These are phyloP conservation scores for Hymenoscyphus fraxineus DNA, from an alignment of 2,329 filamentous ascomycete genomes.

Conservation along the genomic window DNA sequence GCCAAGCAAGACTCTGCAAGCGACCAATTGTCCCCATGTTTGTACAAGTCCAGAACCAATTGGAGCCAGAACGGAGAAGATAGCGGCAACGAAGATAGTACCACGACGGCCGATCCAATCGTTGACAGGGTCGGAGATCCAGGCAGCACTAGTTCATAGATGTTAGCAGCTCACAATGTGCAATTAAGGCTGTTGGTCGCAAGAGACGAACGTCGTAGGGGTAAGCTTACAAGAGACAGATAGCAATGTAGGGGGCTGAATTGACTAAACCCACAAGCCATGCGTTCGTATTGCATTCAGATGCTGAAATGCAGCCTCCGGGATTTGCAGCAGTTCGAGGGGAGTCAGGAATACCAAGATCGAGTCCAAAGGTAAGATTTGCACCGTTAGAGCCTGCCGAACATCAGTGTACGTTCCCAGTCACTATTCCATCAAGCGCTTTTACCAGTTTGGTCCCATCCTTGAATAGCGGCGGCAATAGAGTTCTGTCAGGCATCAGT, in stretches of 20 bases:
- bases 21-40: conserved; percentile 54
- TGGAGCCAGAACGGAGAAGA: conserved; percentile 48
- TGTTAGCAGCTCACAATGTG: conserved; percentile 30
- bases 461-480: conserved; percentile 64
- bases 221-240: conserved; percentile 40
- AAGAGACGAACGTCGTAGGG: background rate
- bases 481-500: conserved; percentile 43
- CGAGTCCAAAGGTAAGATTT: conserved; percentile 38
- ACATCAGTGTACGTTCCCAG: background rate
- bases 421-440: background rate
- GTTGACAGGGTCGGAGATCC: conserved; percentile 64
- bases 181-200: too few relatives aligned
- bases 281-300: conserved; percentile 13
- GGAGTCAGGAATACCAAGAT: conserved; percentile 36
- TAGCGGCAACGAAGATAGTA: conserved; percentile 72
- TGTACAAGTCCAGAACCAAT: conserved; percentile 57
- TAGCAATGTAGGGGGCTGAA: conserved; percentile 48
- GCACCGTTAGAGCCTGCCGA: conserved; percentile 40
- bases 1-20: conserved; percentile 52
- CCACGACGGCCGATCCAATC: conserved; percentile 61
- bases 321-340: conserved; percentile 7
- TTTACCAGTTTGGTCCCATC: conserved; percentile 50
- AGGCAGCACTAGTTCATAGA: conserved; percentile 49
- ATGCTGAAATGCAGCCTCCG: conserved; percentile 10
- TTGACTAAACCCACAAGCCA: conserved; percentile 61